phyloP scores from a whole-genome alignment of 2,329 filamentous ascomycete genomes.

The Aureobasidium vineae region DNA sequence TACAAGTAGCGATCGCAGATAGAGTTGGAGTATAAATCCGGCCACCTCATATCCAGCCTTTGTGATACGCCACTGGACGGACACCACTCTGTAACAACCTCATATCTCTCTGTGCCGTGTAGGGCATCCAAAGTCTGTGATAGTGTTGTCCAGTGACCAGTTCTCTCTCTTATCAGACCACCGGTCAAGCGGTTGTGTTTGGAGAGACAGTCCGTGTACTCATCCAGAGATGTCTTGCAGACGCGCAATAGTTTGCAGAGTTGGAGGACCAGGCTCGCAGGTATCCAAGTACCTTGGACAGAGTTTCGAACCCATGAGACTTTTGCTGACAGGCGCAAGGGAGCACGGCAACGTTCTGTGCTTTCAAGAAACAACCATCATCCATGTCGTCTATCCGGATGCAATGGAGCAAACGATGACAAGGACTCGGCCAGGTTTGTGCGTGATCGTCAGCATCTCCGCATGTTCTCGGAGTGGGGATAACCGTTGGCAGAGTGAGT shows the following conservation, averaged over 20 bases:
- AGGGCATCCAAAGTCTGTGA: neutral
- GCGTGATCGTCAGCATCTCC: conserved; percentile 16
- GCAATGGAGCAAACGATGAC: neutral
- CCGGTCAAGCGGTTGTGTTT: neutral
- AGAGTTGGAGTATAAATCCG: neutral
- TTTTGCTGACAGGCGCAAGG: conserved; percentile 10
- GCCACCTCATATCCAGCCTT: neutral
- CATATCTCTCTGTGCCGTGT: neutral
- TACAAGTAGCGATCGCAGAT: neutral
- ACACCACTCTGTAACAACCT: neutral
- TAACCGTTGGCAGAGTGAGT: conserved; percentile 12
- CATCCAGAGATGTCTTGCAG: neutral
- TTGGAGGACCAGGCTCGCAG: neutral
- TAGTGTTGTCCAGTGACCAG: neutral
- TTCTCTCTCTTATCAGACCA: neutral
- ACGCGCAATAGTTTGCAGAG: neutral
- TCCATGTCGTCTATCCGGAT: neutral
- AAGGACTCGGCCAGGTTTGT: conserved; percentile 19
- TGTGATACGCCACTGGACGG: neutral
- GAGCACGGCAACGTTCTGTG: neutral
- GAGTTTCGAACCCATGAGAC: neutral
- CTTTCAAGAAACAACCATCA: neutral
- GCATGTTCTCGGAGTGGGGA: conserved; percentile 16
- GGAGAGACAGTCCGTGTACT: neutral
- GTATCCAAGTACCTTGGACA: conserved; percentile 11